Conservation (phyloP, 495 filamentous ascomycete species). For the Xylaria cubensis region DNA sequence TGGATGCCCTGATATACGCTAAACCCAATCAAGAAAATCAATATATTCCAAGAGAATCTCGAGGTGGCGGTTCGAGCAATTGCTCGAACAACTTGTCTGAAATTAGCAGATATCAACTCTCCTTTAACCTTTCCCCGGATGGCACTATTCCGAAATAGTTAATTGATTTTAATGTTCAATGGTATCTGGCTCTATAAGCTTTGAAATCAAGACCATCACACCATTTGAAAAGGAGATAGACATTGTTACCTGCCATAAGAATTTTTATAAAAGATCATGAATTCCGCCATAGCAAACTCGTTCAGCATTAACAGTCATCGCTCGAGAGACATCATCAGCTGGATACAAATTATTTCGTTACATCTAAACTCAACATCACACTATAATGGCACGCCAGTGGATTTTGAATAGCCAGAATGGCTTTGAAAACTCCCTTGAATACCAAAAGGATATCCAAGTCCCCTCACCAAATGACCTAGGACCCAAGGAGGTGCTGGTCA, state of each 20-base stretch:
- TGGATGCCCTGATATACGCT: neutral
- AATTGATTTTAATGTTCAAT: neutral
- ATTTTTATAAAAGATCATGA: neutral
- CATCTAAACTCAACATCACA: neutral
- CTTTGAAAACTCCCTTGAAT: conserved; percentile 27
- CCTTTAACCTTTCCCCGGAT: neutral
- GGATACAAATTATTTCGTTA: neutral
- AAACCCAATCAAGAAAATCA: conserved; percentile 14
- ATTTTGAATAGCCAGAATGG: conserved; percentile 27
- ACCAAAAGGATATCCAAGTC: conserved; percentile 20
- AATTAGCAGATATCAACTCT: no score
- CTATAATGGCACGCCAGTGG: conserved; percentile 24
- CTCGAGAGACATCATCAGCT: neutral
- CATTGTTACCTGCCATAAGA: neutral
- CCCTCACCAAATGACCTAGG: conserved; percentile 26
- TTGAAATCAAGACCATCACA: neutral
- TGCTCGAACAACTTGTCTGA: no score
- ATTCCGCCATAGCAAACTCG: neutral
- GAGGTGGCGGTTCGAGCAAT: neutral
- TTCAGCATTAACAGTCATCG: neutral
- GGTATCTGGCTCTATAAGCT: neutral
- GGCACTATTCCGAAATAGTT: neutral
- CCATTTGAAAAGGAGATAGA: neutral
- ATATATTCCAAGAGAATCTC: neutral
- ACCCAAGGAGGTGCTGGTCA: conserved; percentile 50